Evolutionary conservation across 768 basidiomycete species (phyloP), one percentile per base, ranked within the genome.

Genomic region (Coprinellus micaceus): DNA sequence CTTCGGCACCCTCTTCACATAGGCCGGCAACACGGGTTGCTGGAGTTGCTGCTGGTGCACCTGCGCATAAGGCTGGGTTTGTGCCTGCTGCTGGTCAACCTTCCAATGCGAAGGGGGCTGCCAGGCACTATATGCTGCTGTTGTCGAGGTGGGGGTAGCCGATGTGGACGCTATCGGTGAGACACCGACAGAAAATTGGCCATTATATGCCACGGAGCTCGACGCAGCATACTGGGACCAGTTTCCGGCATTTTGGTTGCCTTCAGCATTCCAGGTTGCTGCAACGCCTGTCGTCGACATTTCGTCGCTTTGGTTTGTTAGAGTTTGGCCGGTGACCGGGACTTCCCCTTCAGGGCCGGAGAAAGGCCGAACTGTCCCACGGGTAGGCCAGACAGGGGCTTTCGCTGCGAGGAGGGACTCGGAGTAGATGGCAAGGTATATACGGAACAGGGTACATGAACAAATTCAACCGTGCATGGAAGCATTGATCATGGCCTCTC

Each of bases 261-360:
- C 59, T 59, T 65, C 66, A 59, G 64, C 63, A 66, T 64, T 64
- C 64, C 68, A 70, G 69, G 68, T 66, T 58, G 69, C 67, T 60
- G 64, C 63, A 69, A 71, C 67, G 64, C 59, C 67, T 58, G n/a
- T n/a, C n/a, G 67, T 74, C 69, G 75, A 77, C 76, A 77, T 78
- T 69, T 69, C 15, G 60, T 69, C 66, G 66, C 64, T 66, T 61
- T 69, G 69, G 59, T 76, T 76, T 74, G 68, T 67, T 68, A 53
- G 63, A 62, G 66, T 75, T 74, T 74, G 68, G 66, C 71, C 68
- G 74, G 72, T 74, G 75, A 74, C 72, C 68, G 54, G 52, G 51
- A 10, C 47, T 54, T n/a, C 21, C 40, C 52, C 53, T 72, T 77
- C 66, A 78, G 75, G 76, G 76, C 70, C 66, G 72, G 73, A 56